Conservation (phyloP, 768 basidiomycete genomes). For the Amanita rimosa region DNA sequence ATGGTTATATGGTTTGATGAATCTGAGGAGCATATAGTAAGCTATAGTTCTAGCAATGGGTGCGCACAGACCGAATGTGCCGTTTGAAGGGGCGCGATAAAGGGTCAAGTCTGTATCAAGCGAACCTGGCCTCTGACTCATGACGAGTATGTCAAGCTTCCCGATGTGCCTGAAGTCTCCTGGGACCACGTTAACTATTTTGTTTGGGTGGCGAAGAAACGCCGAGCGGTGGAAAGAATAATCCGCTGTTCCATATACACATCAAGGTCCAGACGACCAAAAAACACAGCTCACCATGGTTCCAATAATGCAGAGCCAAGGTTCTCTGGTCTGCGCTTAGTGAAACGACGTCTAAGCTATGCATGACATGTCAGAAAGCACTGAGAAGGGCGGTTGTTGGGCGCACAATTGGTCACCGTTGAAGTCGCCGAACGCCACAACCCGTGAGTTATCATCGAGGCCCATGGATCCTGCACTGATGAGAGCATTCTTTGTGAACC, state of each 20-base stretch:
- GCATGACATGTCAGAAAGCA: conserved; percentile 2
- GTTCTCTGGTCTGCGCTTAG: conserved; percentile 68
- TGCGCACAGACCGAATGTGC: conserved; percentile 50
- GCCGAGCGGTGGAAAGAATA: conserved; percentile 43
- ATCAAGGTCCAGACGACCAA: not conserved
- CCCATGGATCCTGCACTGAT: conserved; percentile 76
- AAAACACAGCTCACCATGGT: conserved; percentile 46
- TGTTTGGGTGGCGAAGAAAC: conserved; percentile 41
- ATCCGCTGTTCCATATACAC: conserved; percentile 27
- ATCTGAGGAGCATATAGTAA: conserved; percentile 18
- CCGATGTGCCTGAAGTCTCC: conserved; percentile 94
- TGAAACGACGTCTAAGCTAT: conserved; percentile 72
- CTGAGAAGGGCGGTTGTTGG: not conserved
- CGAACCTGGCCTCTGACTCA: conserved; percentile 46
- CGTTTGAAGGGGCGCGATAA: conserved; percentile 51
- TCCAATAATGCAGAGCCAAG: conserved; percentile 72
- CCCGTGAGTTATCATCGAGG: conserved; percentile 54
- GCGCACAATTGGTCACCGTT: conserved; percentile 92
- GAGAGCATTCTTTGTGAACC: conserved; percentile 74
- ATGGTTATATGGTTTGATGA: conserved; percentile 33
- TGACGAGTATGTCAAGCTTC: conserved; percentile 80
- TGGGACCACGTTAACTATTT: conserved; percentile 75
- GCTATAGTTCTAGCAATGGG: not conserved
- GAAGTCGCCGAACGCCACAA: conserved; percentile 91
- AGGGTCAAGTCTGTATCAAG: conserved; percentile 54